Percentiles rank a stretch among this genome's conserved stretches.
phyloP scores from a whole-genome alignment of 2,329 filamentous ascomycete species.

The Leptographium galeiforme region DNA sequence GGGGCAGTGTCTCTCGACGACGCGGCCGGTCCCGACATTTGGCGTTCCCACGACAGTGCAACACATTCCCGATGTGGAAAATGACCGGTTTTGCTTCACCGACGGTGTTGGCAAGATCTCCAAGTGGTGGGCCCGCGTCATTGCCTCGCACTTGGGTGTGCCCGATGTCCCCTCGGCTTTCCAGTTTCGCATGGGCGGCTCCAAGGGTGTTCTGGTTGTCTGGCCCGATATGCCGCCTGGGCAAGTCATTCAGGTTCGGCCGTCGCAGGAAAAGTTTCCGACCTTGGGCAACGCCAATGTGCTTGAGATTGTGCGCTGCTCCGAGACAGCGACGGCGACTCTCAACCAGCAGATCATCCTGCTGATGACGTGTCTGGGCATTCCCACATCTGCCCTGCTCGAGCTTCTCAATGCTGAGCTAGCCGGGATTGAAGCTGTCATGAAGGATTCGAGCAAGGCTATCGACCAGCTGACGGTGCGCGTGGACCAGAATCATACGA shows the following conservation, averaged over 20 bases:
- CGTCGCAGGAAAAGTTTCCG: constrained; percentile 76
- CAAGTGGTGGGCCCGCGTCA: constrained; percentile 56
- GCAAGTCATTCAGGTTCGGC: constrained; percentile 62
- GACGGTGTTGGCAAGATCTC: constrained; percentile 96
- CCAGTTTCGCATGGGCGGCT: constrained; percentile 85
- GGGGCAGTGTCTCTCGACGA: constrained; percentile 94
- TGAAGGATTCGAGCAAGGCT: constrained; percentile 51
- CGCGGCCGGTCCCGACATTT: constrained; percentile 55
- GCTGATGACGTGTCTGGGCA: constrained; percentile 67
- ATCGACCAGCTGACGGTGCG: constrained; percentile 56
- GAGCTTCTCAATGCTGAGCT: constrained; percentile 56
- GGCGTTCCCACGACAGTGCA: constrained; percentile 42
- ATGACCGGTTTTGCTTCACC: constrained; percentile 61
- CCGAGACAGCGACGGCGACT: constrained; percentile 61
- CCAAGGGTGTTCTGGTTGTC: constrained; percentile 74
- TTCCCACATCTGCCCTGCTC: constrained; percentile 53
- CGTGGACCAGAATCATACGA: constrained; percentile 76
- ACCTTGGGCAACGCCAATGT: constrained; percentile 45
- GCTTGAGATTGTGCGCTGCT: constrained; percentile 76
- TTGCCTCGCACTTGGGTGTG: constrained; percentile 56
- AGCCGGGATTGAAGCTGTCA: constrained; percentile 52
- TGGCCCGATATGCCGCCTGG: constrained; percentile 48
- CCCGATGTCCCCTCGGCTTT: constrained; percentile 61
- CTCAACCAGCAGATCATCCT: constrained; percentile 84
- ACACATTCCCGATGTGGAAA: constrained; percentile 55